Base-by-base conservation (phyloP, 2,329 filamentous ascomycete genomes). In the Colletotrichum spinosum region DNA sequence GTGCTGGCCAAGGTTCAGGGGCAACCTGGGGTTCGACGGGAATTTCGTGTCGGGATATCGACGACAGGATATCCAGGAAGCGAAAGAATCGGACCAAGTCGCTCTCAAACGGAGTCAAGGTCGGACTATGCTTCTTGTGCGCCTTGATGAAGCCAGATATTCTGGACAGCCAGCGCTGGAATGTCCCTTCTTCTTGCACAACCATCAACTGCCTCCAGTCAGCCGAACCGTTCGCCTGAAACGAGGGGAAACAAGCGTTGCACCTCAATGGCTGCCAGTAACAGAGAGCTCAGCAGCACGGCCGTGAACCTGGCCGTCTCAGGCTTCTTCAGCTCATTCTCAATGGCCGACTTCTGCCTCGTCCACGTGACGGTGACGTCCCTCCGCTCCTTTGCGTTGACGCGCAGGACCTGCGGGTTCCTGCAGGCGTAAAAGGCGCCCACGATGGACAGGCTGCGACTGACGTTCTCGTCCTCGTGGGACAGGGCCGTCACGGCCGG, bases 381-480 rank as follows among this genome's bases (percentile, higher is more conserved):
- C n/a, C 12, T 25, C 13, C 13, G 44, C 8, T 54, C 60, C 42
- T 38, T 38, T 4, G 37, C 46, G 38, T 45, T 60, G 33, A 54
- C 44, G 2, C 44, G 37, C 5, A 60, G 15, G 1, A 55, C n/a
- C 8, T 44, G 55, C 7, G 60, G 50, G 15, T 55, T 60, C 11
- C 55, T 42, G 12, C 48, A 64, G 25, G 49, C 60, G 44, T 64
- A 60, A 3, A 58, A 35, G 10, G 54, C 60, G 2, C 60, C 50
- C 2, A 60, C n/a, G 38, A 64, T 45, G 50, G 50, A 64, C 6
- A 55, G n/a, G 2, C 34, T 60, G 13, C 55, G 60, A 17, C 55
- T 55, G 37, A 64, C 50, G 7, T 54, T 45, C 44, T 64, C 50
- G 12, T 54, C 50, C 6, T 34, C 13, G n/a, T 55, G 44, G 5